Evolutionary conservation across 208 protist genomes (phyloP).

Genomic region (Trypanosoma platydactyli): DNA sequence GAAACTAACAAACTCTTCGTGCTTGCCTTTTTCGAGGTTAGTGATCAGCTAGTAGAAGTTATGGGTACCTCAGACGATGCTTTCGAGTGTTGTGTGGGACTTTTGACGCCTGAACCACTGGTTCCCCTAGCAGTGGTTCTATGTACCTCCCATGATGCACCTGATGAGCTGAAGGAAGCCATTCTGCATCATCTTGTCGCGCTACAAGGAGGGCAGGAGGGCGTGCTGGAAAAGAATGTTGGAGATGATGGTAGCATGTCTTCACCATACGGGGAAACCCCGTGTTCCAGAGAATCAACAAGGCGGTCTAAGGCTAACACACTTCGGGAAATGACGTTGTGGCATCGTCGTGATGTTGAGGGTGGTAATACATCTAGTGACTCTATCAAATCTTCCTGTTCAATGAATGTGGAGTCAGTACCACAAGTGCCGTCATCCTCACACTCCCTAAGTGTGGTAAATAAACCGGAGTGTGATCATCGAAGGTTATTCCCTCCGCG

Average conservation of each 20-base stretch:
- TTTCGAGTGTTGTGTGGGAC: constrained; percentile 68
- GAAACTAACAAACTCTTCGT: constrained; percentile 49
- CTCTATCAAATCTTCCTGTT: neutral
- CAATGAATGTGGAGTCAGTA: constrained; percentile 27
- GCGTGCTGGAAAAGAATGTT: constrained; percentile 27
- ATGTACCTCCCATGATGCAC: constrained; percentile 44
- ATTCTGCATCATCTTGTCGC: constrained; percentile 72
- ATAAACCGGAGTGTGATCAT: constrained; percentile 4
- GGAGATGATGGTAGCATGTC: neutral
- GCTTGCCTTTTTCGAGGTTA: constrained; percentile 73
- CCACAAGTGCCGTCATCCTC: constrained; percentile 35
- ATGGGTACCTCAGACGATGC: constrained; percentile 12
- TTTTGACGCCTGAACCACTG: constrained; percentile 60
- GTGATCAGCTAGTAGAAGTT: constrained; percentile 40
- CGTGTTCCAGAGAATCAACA: neutral
- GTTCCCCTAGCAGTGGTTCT: constrained; percentile 80
- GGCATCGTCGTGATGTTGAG: neutral
- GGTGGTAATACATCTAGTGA: constrained; percentile 6
- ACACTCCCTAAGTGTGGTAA: neutral
- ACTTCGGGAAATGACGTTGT: constrained; percentile 22
- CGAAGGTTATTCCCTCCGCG: too few relatives aligned
- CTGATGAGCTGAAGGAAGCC: constrained; percentile 57
- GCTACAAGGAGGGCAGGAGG: constrained; percentile 71
- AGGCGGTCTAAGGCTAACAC: neutral
- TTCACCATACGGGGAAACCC: neutral